Conservation (phyloP, 495 filamentous ascomycete species). For the Penicillium paxilli region DNA sequence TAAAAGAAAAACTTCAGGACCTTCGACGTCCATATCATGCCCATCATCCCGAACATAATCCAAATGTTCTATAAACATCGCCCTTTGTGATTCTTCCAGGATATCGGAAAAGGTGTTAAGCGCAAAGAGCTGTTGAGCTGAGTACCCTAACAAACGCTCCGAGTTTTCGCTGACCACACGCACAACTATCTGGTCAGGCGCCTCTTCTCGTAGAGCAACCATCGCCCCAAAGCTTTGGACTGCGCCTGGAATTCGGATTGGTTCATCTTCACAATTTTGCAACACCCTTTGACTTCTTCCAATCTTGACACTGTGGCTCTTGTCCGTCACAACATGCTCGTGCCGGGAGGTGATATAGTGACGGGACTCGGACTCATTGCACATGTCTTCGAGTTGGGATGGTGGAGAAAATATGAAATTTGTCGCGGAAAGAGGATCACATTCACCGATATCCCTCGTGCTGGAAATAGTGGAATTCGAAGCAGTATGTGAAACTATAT, state of each 20-base stretch:
- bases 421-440: too few species aligned
- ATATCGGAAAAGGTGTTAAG: constrained; percentile 1
- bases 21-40: not conserved
- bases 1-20: constrained; percentile 2
- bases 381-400: too few species aligned
- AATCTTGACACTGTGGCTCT: too few species aligned
- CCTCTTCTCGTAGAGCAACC: constrained; percentile 4
- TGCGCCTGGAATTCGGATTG: constrained; percentile 3
- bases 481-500: too few species aligned
- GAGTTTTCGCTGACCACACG: constrained; percentile 6
- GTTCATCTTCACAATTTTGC: constrained; percentile 2
- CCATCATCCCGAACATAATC: constrained; percentile 2
- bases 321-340: too few species aligned
- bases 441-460: too few species aligned
- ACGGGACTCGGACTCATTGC: too few species aligned
- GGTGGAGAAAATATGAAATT: too few species aligned
- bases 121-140: not conserved
- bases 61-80: not conserved
- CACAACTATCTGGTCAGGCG: constrained; percentile 1
- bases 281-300: too few species aligned
- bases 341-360: too few species aligned
- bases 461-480: too few species aligned
- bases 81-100: not conserved
- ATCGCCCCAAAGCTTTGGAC: constrained; percentile 8
- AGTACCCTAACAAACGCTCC: not conserved